A percentile compares a stretch with the other conserved stretches of the same genome.
Evolutionary conservation across 345 rosid genomes (phyloP).

Genomic region (Nasturtium officinale): DNA sequence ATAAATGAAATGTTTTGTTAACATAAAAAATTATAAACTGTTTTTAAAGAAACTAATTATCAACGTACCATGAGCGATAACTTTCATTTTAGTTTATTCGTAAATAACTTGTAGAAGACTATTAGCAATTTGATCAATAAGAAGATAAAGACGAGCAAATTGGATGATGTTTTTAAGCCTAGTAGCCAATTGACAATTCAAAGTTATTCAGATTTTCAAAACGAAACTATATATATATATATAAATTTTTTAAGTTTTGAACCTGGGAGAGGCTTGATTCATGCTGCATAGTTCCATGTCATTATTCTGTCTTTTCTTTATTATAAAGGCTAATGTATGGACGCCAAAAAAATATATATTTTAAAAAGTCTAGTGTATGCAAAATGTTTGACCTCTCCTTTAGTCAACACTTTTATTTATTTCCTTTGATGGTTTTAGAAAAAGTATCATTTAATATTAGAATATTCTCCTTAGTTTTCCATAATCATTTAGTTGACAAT

Average conservation of each 20-base stretch:
- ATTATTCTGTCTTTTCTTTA: slow-evolving; percentile 5
- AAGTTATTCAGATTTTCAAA: not conserved
- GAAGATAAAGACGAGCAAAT: not conserved
- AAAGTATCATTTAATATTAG: not conserved
- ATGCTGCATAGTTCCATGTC: not conserved
- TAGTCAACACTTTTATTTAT: slow-evolving; percentile 3
- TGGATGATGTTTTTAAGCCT: not conserved
- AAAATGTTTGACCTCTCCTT: slow-evolving; percentile 11
- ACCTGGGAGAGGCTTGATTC: slow-evolving; percentile 25
- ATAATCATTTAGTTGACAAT: slow-evolving; percentile 13
- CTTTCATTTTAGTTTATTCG: not conserved
- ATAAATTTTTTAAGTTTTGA: too few species aligned
- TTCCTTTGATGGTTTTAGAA: not conserved
- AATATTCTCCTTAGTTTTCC: not conserved
- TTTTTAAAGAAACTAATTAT: not conserved
- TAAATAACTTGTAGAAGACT: not conserved
- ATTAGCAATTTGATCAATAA: slow-evolving; percentile 12
- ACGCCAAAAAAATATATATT: too few species aligned
- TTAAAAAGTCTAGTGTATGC: slow-evolving; percentile 1
- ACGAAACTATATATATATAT: too few species aligned
- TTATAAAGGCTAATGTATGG: too few species aligned
- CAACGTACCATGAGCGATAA: not conserved
- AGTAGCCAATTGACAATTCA: not conserved
- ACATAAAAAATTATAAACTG: not conserved
- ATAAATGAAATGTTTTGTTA: not conserved